Evolutionary conservation across 176 grass and related monocot genomes (phyloP).

Genomic region (Themeda triandra): DNA sequence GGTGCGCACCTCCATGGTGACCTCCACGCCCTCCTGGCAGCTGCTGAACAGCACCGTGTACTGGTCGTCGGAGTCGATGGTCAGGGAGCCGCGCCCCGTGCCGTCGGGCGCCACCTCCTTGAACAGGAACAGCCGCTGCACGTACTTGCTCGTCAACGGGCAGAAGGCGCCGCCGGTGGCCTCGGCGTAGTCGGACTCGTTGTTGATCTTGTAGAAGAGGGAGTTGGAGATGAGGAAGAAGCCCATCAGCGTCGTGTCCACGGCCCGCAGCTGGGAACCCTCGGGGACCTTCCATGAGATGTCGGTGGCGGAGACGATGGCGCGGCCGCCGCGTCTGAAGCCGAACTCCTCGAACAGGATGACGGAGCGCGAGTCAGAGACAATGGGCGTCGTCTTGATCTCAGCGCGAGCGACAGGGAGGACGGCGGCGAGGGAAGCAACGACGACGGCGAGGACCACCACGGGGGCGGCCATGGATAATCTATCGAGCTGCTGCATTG

Average conservation of each 20-base stretch:
- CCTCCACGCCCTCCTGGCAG: slow-evolving; percentile 56
- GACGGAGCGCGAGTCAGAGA: slow-evolving; percentile 35
- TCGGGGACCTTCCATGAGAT: slow-evolving; percentile 43
- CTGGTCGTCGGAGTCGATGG: slow-evolving; percentile 41
- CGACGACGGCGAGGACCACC: slow-evolving; percentile 17
- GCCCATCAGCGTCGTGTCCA: slow-evolving; percentile 41
- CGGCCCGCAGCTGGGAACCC: background rate
- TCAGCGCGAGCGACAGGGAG: slow-evolving; percentile 33
- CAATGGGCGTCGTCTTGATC: slow-evolving; percentile 59
- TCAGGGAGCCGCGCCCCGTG: slow-evolving; percentile 7
- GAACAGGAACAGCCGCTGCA: slow-evolving; percentile 34
- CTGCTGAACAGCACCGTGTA: slow-evolving; percentile 65
- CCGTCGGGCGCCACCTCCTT: slow-evolving; percentile 37
- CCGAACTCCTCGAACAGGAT: slow-evolving; percentile 87
- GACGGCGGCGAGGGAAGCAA: background rate
- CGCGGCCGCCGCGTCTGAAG: slow-evolving; percentile 34
- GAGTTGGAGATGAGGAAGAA: slow-evolving; percentile 64
- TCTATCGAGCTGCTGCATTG: background rate
- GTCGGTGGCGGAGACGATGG: slow-evolving; percentile 29
- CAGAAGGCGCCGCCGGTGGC: slow-evolving; percentile 45
- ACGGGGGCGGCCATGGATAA: slow-evolving; percentile 23
- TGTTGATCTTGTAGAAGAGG: slow-evolving; percentile 45
- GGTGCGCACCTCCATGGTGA: slow-evolving; percentile 58
- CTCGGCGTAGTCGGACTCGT: slow-evolving; percentile 61
- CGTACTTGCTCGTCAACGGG: slow-evolving; percentile 55